These are phyloP conservation scores for Sclerotinia borealis DNA, from an alignment of 2,329 filamentous ascomycete genomes.

Conservation along the genomic window DNA sequence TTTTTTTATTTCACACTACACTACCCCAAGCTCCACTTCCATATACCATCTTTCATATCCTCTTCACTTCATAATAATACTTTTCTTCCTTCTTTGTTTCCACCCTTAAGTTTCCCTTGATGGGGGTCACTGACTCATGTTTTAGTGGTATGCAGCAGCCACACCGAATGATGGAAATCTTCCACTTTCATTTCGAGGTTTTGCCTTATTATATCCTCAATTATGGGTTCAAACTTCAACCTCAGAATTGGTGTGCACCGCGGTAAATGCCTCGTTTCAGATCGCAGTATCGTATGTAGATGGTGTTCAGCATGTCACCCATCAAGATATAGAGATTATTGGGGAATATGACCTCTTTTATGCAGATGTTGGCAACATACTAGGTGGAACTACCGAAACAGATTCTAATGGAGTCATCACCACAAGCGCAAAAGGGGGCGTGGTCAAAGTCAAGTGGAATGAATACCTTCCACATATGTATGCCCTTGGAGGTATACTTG, in stretches of 20 bases:
- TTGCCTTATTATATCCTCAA: background rate
- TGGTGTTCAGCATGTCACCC: background rate
- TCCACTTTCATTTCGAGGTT: background rate
- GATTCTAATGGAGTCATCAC: background rate
- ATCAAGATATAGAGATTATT: background rate
- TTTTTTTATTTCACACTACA: too few relatives aligned
- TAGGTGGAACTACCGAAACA: background rate
- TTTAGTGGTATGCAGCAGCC: background rate
- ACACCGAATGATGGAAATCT: background rate
- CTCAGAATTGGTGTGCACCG: slow-evolving; percentile 11
- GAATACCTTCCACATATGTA: slow-evolving; percentile 2
- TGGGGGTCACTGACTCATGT: too few relatives aligned
- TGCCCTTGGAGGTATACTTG: background rate
- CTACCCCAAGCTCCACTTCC: too few relatives aligned
- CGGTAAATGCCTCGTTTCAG: slow-evolving; percentile 18
- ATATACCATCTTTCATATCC: too few relatives aligned
- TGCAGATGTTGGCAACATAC: background rate
- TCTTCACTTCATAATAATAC: background rate
- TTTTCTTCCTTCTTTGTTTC: too few relatives aligned
- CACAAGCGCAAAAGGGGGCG: background rate
- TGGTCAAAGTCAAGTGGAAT: background rate
- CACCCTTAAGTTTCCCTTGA: too few relatives aligned
- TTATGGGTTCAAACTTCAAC: slow-evolving; percentile 17
- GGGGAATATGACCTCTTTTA: background rate
- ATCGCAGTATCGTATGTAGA: slow-evolving; percentile 14